Evolutionary conservation across 2,329 filamentous ascomycete species (phyloP).

Genomic region (Diaporthe aspalathi): DNA sequence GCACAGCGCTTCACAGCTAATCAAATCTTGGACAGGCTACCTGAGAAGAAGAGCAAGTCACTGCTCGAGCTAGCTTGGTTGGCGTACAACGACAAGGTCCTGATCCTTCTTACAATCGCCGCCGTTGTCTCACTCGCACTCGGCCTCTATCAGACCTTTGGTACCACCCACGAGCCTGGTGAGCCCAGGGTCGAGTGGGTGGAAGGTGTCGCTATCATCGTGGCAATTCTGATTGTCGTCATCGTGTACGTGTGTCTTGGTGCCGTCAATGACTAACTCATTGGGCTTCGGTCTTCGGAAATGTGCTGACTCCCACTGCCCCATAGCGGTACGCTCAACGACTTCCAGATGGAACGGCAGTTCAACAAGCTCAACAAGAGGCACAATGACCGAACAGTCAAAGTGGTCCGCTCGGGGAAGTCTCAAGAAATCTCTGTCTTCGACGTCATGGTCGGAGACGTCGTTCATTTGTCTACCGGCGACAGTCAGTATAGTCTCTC

Average conservation of each 20-base stretch:
- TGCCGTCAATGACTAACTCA: neutral
- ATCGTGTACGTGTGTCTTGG: slow-evolving; percentile 52
- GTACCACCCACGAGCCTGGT: slow-evolving; percentile 56
- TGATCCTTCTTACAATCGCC: slow-evolving; percentile 74
- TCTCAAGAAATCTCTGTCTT: slow-evolving; percentile 72
- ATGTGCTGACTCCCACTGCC: neutral
- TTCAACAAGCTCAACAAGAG: slow-evolving; percentile 71
- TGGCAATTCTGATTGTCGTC: slow-evolving; percentile 73
- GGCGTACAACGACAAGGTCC: slow-evolving; percentile 75
- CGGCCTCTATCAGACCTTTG: slow-evolving; percentile 75
- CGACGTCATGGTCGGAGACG: slow-evolving; percentile 76
- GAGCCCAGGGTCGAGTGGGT: slow-evolving; percentile 69
- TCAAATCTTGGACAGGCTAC: slow-evolving; percentile 54
- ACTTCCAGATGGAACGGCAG: slow-evolving; percentile 76
- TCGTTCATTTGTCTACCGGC: slow-evolving; percentile 76
- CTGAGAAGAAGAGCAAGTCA: slow-evolving; percentile 71
- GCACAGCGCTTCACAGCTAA: neutral
- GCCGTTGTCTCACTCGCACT: slow-evolving; percentile 74
- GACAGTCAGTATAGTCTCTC: slow-evolving; percentile 53
- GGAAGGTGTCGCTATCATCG: slow-evolving; percentile 74
- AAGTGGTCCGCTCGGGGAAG: slow-evolving; percentile 70
- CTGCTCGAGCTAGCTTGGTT: slow-evolving; percentile 73
- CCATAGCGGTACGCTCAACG: slow-evolving; percentile 65
- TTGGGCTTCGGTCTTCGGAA: neutral
- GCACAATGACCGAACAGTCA: slow-evolving; percentile 72